Conservation (phyloP, 2,329 filamentous ascomycete species). For the Phoma herbarum region DNA sequence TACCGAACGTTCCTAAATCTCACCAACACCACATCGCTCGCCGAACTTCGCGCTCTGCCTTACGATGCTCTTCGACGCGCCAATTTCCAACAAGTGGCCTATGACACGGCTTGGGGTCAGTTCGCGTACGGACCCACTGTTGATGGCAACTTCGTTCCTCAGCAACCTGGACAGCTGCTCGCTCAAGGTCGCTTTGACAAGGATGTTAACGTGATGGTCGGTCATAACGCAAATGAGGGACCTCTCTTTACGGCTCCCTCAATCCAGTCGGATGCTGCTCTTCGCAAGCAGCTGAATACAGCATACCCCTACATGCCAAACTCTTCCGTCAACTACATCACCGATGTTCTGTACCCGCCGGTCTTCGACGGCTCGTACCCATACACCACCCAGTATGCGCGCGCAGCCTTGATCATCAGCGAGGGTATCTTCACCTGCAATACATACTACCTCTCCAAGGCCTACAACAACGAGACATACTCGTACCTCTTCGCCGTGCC, state of each 20-base stretch:
- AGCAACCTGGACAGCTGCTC: constrained; percentile 46
- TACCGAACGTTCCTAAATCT: constrained; percentile 45
- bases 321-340: constrained; percentile 53
- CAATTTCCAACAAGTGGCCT: constrained; percentile 43
- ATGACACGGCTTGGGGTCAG: constrained; percentile 45
- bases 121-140: constrained; percentile 48
- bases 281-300: constrained; percentile 36
- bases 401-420: constrained; percentile 53
- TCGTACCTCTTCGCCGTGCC: constrained; percentile 63
- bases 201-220: constrained; percentile 46
- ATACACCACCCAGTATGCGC: constrained; percentile 58
- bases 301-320: constrained; percentile 45
- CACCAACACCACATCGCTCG: constrained; percentile 46
- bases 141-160: constrained; percentile 47
- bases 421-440: constrained; percentile 63
- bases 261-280: constrained; percentile 43
- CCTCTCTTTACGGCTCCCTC: constrained; percentile 55
- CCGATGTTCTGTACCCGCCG: constrained; percentile 59
- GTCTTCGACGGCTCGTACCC: constrained; percentile 57
- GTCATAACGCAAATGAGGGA: constrained; percentile 58
- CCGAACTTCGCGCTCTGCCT: constrained; percentile 44
- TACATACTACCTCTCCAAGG: constrained; percentile 60
- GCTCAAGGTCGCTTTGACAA: constrained; percentile 51
- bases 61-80: constrained; percentile 46
- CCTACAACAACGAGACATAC: constrained; percentile 58